A percentile compares a stretch with the other conserved stretches of the same genome.
Conservation (phyloP, 495 filamentous ascomycete genomes). For the Penicillium macrosclerotiorum region DNA sequence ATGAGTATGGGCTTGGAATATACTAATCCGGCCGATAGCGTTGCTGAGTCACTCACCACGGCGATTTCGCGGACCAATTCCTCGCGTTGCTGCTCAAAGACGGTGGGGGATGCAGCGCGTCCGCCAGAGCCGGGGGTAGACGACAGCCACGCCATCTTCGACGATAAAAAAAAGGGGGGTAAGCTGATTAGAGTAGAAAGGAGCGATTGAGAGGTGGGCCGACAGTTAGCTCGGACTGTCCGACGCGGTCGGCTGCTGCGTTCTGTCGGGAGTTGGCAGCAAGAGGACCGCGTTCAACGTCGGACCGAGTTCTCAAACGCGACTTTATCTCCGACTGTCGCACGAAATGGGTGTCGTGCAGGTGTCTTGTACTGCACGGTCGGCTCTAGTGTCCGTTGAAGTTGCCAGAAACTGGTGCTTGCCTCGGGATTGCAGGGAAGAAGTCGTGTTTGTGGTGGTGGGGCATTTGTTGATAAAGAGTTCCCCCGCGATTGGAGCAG, state of each 20-base stretch:
- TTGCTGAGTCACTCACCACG: slow-evolving; percentile 47
- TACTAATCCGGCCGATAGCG: neutral
- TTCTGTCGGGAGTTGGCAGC: neutral
- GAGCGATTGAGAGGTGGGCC: neutral
- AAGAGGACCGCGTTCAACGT: neutral
- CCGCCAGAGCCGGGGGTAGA: slow-evolving; percentile 30
- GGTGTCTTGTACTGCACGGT: too few species aligned
- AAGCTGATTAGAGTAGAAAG: neutral
- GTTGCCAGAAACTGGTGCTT: too few species aligned
- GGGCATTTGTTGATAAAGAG: too few species aligned
- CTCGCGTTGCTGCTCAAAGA: slow-evolving; percentile 80
- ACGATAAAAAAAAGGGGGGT: neutral
- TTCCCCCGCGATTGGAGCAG: too few species aligned
- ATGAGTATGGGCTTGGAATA: neutral
- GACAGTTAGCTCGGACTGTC: neutral
- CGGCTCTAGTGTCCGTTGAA: too few species aligned
- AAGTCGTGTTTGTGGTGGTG: too few species aligned
- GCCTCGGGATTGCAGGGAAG: too few species aligned
- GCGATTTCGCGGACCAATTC: slow-evolving; percentile 76
- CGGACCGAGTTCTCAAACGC: neutral
- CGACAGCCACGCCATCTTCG: slow-evolving; percentile 18
- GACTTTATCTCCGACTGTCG: too few species aligned
- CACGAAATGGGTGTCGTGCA: too few species aligned
- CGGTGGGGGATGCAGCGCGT: slow-evolving; percentile 36
- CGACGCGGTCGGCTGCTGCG: neutral